Evolutionary conservation across 202 grass and related monocot genomes (phyloP).

Genomic region (Panicum virgatum): DNA sequence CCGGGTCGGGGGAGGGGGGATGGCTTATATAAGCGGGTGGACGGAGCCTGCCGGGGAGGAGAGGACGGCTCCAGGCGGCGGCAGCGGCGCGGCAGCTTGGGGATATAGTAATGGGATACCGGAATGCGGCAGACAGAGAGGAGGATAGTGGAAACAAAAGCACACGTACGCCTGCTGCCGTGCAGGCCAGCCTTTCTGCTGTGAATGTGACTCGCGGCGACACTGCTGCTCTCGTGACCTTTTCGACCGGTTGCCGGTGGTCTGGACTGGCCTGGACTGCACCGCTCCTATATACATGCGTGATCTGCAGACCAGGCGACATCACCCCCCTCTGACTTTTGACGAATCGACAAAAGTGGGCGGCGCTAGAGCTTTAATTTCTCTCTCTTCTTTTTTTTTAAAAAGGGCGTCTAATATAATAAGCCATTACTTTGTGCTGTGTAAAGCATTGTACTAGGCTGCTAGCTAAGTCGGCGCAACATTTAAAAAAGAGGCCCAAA

Average conservation of each 20-base stretch:
- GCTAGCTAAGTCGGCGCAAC: not conserved
- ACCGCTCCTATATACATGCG: not conserved
- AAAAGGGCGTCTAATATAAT: not conserved
- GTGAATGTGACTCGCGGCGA: constrained; percentile 7
- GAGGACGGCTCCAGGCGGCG: not conserved
- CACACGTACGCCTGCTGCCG: constrained; percentile 25
- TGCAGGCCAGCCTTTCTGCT: not conserved
- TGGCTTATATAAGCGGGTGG: constrained; percentile 60
- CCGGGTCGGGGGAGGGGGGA: not conserved
- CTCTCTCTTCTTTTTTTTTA: not conserved
- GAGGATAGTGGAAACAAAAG: constrained; percentile 51
- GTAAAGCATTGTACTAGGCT: not conserved
- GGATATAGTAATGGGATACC: constrained; percentile 4
- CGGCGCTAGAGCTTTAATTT: not conserved
- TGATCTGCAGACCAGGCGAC: not conserved
- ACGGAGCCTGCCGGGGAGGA: no score
- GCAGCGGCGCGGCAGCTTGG: not conserved
- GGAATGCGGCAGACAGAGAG: constrained; percentile 35
- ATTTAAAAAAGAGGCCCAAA: not conserved
- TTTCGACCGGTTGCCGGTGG: not conserved
- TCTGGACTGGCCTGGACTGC: not conserved
- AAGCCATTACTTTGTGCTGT: not conserved
- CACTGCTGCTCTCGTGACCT: not conserved
- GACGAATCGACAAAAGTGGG: not conserved
- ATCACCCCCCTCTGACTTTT: constrained; percentile 22